Evolutionary conservation across 2,329 filamentous ascomycete species (phyloP).

Genomic region (Lithohypha guttulata): DNA sequence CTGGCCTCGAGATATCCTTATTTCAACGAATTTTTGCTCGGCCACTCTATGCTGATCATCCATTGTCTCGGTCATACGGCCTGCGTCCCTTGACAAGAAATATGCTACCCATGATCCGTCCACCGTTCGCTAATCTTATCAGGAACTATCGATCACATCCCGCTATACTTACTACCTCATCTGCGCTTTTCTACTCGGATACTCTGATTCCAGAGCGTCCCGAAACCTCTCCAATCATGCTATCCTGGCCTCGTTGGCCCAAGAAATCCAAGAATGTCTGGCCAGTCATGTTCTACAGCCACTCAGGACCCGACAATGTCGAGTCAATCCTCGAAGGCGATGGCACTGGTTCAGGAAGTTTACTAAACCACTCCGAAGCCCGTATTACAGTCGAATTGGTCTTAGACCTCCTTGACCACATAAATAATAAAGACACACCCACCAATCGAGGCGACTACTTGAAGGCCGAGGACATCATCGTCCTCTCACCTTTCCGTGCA

Average conservation of each 20-base stretch:
- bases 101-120: slow-evolving; percentile 32
- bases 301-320: slow-evolving; percentile 30
- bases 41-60: slow-evolving; percentile 31
- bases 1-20: slow-evolving; percentile 28
- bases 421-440: slow-evolving; percentile 15
- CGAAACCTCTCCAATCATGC: slow-evolving; percentile 11
- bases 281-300: slow-evolving; percentile 34
- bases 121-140: slow-evolving; percentile 36
- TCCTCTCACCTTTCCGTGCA: slow-evolving; percentile 37
- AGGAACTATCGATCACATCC: slow-evolving; percentile 39
- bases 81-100: slow-evolving; percentile 16
- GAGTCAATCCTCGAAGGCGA: slow-evolving; percentile 30
- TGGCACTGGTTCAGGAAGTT: slow-evolving; percentile 15
- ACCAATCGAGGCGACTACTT: not conserved
- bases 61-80: slow-evolving; percentile 27
- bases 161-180: slow-evolving; percentile 34
- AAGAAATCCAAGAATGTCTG: slow-evolving; percentile 24
- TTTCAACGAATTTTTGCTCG: slow-evolving; percentile 33
- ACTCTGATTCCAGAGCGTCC: slow-evolving; percentile 33
- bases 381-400: slow-evolving; percentile 14
- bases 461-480: slow-evolving; percentile 29
- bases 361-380: slow-evolving; percentile 20
- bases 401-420: slow-evolving; percentile 21
- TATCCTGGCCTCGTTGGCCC: slow-evolving; percentile 28
- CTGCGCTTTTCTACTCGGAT: slow-evolving; percentile 34